Evolutionary conservation across 2,329 filamentous ascomycete genomes (phyloP).

Genomic region (Amphichorda felina): DNA sequence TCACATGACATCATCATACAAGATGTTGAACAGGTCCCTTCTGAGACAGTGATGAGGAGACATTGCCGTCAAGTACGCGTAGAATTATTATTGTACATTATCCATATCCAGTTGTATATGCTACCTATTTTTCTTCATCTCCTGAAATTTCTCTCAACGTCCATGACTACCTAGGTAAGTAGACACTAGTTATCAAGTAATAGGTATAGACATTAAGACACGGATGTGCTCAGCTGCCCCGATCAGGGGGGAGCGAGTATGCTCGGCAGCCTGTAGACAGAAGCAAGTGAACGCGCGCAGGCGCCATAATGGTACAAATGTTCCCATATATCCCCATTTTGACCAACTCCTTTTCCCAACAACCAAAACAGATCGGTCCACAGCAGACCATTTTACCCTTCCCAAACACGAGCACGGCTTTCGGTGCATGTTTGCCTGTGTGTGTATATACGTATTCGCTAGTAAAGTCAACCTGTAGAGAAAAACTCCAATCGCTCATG

Average conservation of each 20-base stretch:
- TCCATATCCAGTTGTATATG: too few species aligned
- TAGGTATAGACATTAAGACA: constrained; percentile 1
- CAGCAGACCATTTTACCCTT: background rate
- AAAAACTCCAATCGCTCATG: constrained; percentile 26
- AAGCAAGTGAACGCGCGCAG: too few species aligned
- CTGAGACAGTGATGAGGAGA: too few species aligned
- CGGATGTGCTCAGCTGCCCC: background rate
- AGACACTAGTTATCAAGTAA: background rate
- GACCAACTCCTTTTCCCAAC: background rate
- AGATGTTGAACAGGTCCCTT: too few species aligned
- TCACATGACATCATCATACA: too few species aligned
- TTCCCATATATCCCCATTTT: background rate
- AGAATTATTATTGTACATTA: too few species aligned
- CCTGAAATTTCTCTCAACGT: too few species aligned
- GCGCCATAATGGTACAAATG: too few species aligned
- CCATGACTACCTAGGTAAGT: background rate
- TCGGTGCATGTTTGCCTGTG: background rate
- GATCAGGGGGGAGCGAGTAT: background rate
- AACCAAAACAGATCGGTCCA: background rate
- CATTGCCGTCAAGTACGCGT: too few species aligned
- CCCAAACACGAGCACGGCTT: background rate
- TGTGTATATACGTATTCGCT: background rate
- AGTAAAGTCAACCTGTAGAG: constrained; percentile 3
- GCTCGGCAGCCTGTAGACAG: too few species aligned
- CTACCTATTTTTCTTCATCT: too few species aligned